Evolutionary conservation across 768 basidiomycete species (phyloP), one percentile per base, ranked within the genome.

Genomic region (Arthromyces matolae): DNA sequence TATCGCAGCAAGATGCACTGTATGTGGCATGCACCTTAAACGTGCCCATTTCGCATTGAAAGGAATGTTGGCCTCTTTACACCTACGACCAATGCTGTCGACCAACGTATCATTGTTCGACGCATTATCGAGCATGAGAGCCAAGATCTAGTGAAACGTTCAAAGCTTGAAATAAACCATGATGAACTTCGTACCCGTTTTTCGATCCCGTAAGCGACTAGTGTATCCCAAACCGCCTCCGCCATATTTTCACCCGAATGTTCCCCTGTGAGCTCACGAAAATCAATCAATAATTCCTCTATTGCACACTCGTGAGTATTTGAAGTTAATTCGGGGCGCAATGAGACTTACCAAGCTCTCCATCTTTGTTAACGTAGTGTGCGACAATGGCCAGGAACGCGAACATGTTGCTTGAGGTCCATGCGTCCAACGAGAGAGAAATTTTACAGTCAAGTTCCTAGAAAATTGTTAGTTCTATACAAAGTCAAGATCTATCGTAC

Each of bases 241-340:
- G 69, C 70, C 60, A 71, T 64, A 42, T 68, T 70, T 40, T 64
- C 61, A 3, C 70, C 63, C 0, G 62, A 60, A 45, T 71, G 67
- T 38, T 64, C 60, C 3, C 67, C 62, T 2, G 64, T 31, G 12
- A 71, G 49, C 53, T 71, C 64, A 3, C 57, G 34, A 36, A 72
- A 70, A 47, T 71, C 68, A 41, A 72, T 69, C 0, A 71, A 46
- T 0, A 62, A 28, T 40, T 71, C 69, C 45, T 70, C 67, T 71
- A 41, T 18, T 19, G 8, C 14, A 9, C n/a, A n/a, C n/a, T n/a
- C n/a, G n/a, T 14, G 23, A 27, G 4, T 29, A 22, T 43, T 24
- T 43, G 42, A 10, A 35, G 34, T 33, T 14, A 9, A 16, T 23
- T 10, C 27, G 16, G 13, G 29, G 31, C 16, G n/a, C 3, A 8